phyloP scores from a whole-genome alignment of 306 rosid genomes.

The Ormosia semicastrata region DNA sequence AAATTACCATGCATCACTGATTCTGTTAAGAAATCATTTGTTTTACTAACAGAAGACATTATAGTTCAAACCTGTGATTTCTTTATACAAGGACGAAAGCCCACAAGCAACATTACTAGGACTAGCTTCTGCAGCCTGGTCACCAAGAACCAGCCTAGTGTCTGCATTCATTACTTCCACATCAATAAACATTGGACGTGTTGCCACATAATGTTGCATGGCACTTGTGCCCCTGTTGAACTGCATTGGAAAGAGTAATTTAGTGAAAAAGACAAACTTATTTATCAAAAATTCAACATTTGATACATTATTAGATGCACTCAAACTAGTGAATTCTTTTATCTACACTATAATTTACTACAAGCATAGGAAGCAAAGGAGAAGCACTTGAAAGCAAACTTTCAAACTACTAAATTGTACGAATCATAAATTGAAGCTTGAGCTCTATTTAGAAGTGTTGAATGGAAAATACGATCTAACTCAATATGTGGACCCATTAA shows the following conservation, averaged over 20 bases:
- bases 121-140: slow-evolving; percentile 77
- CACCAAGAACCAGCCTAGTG: slow-evolving; percentile 94
- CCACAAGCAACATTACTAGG: slow-evolving; percentile 95
- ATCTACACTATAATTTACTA: slow-evolving; percentile 17
- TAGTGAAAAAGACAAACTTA: neutral
- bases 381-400: slow-evolving; percentile 15
- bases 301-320: slow-evolving; percentile 14
- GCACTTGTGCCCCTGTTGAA: slow-evolving; percentile 99
- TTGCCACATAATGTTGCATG: slow-evolving; percentile 99
- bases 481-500: neutral
- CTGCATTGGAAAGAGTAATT: slow-evolving; percentile 44
- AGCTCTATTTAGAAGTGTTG: slow-evolving; percentile 8
- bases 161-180: slow-evolving; percentile 98
- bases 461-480: slow-evolving; percentile 24
- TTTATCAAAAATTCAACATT: neutral
- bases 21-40: slow-evolving; percentile 22
- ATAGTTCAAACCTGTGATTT: slow-evolving; percentile 76
- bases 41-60: slow-evolving; percentile 18
- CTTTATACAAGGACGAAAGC: slow-evolving; percentile 87
- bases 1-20: slow-evolving; percentile 30
- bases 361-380: slow-evolving; percentile 17
- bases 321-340: neutral
- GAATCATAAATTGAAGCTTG: slow-evolving; percentile 2
- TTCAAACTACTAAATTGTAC: slow-evolving; percentile 16
- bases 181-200: slow-evolving; percentile 99